These are phyloP conservation scores for Boehmeria nivea DNA, from an alignment of 306 rosid species.

Conservation along the genomic window DNA sequence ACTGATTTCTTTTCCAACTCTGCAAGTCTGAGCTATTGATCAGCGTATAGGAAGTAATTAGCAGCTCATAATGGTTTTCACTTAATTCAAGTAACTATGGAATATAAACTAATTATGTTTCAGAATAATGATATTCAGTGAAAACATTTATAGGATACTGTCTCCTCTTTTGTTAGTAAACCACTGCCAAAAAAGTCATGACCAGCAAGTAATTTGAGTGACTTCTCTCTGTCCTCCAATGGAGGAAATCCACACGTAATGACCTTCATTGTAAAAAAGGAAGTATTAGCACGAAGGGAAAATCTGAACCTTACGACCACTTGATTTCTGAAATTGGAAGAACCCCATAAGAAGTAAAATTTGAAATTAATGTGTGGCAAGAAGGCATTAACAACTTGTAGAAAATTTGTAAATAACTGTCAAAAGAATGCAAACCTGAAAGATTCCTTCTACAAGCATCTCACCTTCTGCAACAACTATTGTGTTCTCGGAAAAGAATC, in stretches of 20 bases:
- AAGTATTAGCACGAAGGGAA: slow-evolving; percentile 13
- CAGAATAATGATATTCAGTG: neutral
- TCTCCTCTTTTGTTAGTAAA: slow-evolving; percentile 59
- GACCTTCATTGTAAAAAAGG: slow-evolving; percentile 43
- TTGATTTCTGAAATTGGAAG: neutral
- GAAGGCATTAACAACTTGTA: neutral
- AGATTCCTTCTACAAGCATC: slow-evolving; percentile 74
- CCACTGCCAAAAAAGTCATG: slow-evolving; percentile 79
- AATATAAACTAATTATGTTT: neutral
- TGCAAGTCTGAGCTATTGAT: slow-evolving; percentile 60
- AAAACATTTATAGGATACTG: slow-evolving; percentile 43
- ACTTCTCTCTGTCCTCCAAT: slow-evolving; percentile 74
- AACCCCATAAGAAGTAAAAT: neutral
- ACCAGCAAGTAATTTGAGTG: slow-evolving; percentile 55
- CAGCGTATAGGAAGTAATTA: slow-evolving; percentile 32
- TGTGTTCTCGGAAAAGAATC: slow-evolving; percentile 88
- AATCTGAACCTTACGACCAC: slow-evolving; percentile 2
- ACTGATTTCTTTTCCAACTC: slow-evolving; percentile 70
- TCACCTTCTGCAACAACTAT: slow-evolving; percentile 92
- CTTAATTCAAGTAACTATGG: neutral
- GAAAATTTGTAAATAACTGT: neutral
- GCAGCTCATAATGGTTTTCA: slow-evolving; percentile 2
- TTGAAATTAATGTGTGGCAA: neutral
- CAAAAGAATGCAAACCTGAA: slow-evolving; percentile 52
- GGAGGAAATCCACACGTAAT: slow-evolving; percentile 94